Percentiles rank a stretch among this genome's conserved stretches.
These are phyloP conservation scores for Yamadazyma buinensis DNA, from an alignment of 1,139 yeast species.

Conservation along the genomic window DNA sequence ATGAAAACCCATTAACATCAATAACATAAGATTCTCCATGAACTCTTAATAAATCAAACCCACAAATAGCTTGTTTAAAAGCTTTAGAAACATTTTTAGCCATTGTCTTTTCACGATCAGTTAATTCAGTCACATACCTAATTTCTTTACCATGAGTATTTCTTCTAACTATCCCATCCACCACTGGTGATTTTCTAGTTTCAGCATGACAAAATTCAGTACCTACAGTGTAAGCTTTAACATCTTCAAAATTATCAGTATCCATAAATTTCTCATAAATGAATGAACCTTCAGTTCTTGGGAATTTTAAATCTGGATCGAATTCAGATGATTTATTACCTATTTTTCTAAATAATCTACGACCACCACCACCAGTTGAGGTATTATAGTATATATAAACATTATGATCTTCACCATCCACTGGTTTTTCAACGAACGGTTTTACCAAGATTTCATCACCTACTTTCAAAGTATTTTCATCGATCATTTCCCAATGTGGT, in stretches of 20 bases:
- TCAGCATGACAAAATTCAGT: constrained; percentile 92
- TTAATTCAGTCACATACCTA: constrained; percentile 78
- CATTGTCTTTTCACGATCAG: constrained; percentile 71
- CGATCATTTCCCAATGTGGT: constrained; percentile 86
- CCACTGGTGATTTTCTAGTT: constrained; percentile 97
- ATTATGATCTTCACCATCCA: constrained; percentile 98
- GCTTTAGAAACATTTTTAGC: constrained; percentile 72
- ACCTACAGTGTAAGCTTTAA: constrained; percentile 97
- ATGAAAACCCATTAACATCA: constrained; percentile 97
- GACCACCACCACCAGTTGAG: constrained; percentile 95
- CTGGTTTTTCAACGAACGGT: constrained; percentile 98
- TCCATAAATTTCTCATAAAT: constrained; percentile 96
- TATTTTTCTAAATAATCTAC: constrained; percentile 88
- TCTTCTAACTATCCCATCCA: constrained; percentile 95
- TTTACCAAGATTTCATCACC: constrained; percentile 70
- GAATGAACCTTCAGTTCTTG: constrained; percentile 88
- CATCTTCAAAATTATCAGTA: constrained; percentile 97
- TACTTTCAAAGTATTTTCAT: constrained; percentile 78
- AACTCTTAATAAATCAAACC: constrained; percentile 90
- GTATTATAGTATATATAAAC: constrained; percentile 88
- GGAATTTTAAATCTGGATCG: constrained; percentile 71
- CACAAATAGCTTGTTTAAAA: constrained; percentile 96
- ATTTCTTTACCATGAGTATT: constrained; percentile 98
- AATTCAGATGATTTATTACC: constrained; percentile 97
- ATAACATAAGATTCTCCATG: constrained; percentile 87